These are phyloP conservation scores for Oidium heveae DNA, from an alignment of 2,329 filamentous ascomycete species.

Conservation along the genomic window DNA sequence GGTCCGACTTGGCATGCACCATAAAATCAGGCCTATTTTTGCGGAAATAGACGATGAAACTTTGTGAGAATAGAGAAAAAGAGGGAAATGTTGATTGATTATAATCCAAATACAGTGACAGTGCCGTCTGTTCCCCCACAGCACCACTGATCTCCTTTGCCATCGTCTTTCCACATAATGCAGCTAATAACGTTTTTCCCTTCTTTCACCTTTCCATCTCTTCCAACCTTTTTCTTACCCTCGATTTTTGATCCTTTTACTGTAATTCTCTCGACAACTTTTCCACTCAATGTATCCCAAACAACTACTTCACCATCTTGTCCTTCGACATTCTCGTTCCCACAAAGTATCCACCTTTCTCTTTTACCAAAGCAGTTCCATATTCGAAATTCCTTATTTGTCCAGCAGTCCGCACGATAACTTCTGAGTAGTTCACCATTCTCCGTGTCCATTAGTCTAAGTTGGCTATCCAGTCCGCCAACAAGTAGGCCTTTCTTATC, in stretches of 20 bases:
- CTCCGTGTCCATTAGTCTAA: constrained; percentile 59
- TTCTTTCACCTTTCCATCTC: constrained; percentile 33
- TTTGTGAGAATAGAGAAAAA: too few relatives aligned
- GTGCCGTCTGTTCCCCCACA: constrained; percentile 38
- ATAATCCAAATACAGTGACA: constrained; percentile 33
- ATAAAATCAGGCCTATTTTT: too few relatives aligned
- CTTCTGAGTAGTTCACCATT: constrained; percentile 48
- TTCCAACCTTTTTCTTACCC: constrained; percentile 26
- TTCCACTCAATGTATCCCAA: constrained; percentile 65
- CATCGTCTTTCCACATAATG: constrained; percentile 34
- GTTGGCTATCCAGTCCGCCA: constrained; percentile 46
- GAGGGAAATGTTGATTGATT: background rate
- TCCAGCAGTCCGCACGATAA: constrained; percentile 29
- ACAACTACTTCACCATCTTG: constrained; percentile 24
- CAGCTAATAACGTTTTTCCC: constrained; percentile 35
- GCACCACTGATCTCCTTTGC: constrained; percentile 38
- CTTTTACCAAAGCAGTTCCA: constrained; percentile 35
- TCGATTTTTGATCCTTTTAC: constrained; percentile 15
- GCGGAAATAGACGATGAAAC: too few relatives aligned
- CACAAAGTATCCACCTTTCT: constrained; percentile 56
- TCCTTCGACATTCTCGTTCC: constrained; percentile 33
- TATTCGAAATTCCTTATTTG: constrained; percentile 14
- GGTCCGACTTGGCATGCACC: too few relatives aligned
- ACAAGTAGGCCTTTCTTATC: constrained; percentile 55
- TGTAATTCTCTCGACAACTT: constrained; percentile 34